Conservation (phyloP, 306 rosid genomes). For the Pachyrhizus erosus region DNA sequence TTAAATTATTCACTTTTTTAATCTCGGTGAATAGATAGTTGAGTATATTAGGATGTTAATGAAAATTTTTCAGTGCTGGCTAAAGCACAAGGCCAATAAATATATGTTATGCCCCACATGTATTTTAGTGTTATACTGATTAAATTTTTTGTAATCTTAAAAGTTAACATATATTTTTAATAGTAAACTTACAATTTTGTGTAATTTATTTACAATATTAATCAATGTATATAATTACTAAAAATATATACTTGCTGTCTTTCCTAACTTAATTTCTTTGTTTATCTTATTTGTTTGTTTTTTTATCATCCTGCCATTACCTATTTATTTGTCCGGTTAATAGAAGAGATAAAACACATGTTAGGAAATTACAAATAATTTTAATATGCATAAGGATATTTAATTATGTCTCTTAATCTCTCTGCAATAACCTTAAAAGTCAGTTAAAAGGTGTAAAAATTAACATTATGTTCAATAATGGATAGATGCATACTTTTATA, state of each 20-base stretch:
- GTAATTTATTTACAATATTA: neutral
- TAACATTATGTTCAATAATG: neutral
- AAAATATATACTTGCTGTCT: no score
- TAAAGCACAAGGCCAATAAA: neutral
- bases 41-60: constrained; percentile 15
- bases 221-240: neutral
- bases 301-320: neutral
- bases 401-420: neutral
- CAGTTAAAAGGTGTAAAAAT: neutral
- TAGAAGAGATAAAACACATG: neutral
- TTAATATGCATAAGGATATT: neutral
- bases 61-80: neutral
- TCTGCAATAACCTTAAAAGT: neutral
- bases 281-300: neutral
- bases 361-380: neutral
- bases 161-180: neutral
- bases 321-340: no score
- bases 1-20: no score
- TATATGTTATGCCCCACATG: neutral
- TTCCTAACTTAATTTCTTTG: neutral
- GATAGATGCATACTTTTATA: neutral
- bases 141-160: no score
- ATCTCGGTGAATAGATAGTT: constrained; percentile 4
- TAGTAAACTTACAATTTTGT: neutral
- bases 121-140: neutral